Evolutionary conservation across 352 stramenopile genomes (phyloP).

Genomic region (Hyaloperonospora arabidopsidis): DNA sequence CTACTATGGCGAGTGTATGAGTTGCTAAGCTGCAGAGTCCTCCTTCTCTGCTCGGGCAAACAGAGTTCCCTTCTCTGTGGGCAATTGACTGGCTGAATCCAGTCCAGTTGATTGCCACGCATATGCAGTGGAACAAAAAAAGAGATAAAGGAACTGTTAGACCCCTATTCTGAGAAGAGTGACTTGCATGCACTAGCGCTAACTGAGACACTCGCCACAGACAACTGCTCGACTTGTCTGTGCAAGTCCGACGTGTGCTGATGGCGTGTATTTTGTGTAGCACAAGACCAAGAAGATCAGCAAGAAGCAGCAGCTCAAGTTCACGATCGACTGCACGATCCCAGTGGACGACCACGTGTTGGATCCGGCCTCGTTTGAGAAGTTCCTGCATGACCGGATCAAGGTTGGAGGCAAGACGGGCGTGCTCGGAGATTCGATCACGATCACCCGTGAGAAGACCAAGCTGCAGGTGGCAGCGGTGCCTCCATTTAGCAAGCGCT

Average conservation of each 20-base stretch:
- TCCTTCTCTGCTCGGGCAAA: slow-evolving; percentile 81
- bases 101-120: slow-evolving; percentile 27
- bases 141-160: too few species aligned
- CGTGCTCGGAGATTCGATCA: slow-evolving; percentile 91
- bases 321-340: slow-evolving; percentile 91
- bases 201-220: slow-evolving; percentile 18
- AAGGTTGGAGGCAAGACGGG: slow-evolving; percentile 99
- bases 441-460: slow-evolving; percentile 94
- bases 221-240: slow-evolving; percentile 9
- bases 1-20: slow-evolving; percentile 30
- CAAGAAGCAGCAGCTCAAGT: slow-evolving; percentile 89
- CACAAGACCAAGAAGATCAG: slow-evolving; percentile 82
- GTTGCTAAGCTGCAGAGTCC: slow-evolving; percentile 83
- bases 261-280: slow-evolving; percentile 23
- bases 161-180: too few species aligned
- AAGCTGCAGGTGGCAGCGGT: slow-evolving; percentile 93
- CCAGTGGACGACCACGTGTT: slow-evolving; percentile 99
- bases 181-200: slow-evolving; percentile 12
- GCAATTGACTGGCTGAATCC: slow-evolving; percentile 5
- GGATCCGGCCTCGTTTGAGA: slow-evolving; percentile 98
- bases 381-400: slow-evolving; percentile 99
- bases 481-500: slow-evolving; percentile 96
- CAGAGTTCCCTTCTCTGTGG: slow-evolving; percentile 88
- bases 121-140: slow-evolving; percentile 32
- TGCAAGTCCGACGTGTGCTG: slow-evolving; percentile 6